A percentile compares a stretch with the other conserved stretches of the same genome.
phyloP scores from a whole-genome alignment of 441 rosid genomes.

The Syzygium syzygioides region DNA sequence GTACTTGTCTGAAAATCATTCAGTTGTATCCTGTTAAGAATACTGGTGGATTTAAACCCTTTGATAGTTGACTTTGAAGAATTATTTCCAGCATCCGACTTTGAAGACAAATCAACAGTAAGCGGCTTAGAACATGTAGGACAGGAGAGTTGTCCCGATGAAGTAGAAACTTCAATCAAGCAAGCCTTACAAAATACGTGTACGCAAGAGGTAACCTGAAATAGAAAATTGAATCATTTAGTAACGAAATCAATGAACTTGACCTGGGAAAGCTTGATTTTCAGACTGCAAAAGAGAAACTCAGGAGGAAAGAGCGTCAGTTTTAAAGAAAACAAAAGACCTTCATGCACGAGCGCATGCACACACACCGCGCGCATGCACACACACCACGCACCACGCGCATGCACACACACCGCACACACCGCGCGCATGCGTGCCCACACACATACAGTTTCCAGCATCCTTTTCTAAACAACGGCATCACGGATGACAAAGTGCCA shows the following conservation, averaged over 20 bases:
- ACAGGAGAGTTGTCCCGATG: slow-evolving; percentile 63
- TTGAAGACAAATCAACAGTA: slow-evolving; percentile 71
- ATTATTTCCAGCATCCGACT: slow-evolving; percentile 37
- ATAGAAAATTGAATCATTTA: slow-evolving; percentile 1
- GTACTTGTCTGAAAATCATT: slow-evolving; percentile 95
- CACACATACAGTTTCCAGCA: not conserved
- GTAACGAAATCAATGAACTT: not conserved
- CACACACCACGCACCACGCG: not conserved
- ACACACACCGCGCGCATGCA: not conserved
- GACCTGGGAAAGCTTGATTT: not conserved
- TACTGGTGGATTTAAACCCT: slow-evolving; percentile 79
- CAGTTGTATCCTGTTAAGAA: slow-evolving; percentile 73
- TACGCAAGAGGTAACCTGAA: slow-evolving; percentile 76
- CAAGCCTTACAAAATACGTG: slow-evolving; percentile 91
- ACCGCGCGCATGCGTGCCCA: not conserved
- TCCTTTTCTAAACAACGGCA: not conserved
- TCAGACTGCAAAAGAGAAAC: not conserved
- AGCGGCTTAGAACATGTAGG: slow-evolving; percentile 69
- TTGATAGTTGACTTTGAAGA: slow-evolving; percentile 50
- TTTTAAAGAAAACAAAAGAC: not conserved
- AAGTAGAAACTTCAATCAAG: slow-evolving; percentile 61
- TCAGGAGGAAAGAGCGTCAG: not conserved
- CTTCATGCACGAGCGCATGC: not conserved
- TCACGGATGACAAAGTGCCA: not conserved
- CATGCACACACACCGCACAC: too few relatives aligned